Base-by-base conservation (phyloP, 805 yeast species). In the Yarrowia yakushimensis region DNA sequence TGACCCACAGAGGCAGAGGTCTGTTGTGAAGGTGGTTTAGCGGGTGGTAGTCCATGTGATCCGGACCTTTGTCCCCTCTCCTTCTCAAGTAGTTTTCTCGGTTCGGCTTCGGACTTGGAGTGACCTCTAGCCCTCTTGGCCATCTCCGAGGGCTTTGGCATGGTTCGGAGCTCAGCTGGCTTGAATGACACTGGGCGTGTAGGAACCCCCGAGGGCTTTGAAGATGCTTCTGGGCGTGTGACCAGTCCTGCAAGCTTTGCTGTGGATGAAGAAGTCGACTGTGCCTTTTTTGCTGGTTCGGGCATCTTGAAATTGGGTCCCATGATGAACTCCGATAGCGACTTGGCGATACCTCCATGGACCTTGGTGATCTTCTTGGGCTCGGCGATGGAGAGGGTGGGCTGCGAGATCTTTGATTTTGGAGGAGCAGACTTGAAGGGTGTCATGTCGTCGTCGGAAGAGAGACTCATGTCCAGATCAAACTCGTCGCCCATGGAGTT, bases 401-500 rank as follows among this genome's bases (percentile, higher is more conserved):
- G 20, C 7, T 10, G 18, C 20, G 28, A 33, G 17, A 4, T 9
- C 20, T 11, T 25, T 8, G 39, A 3, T 18, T 20, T 12, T 10
- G 36, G n/a, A 13, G 17, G 4, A 17, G 39, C 30, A 4, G 4
- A 12, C 41, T 33, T 48, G 36, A 48, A 48, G 4, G 39, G 5
- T 9, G 17, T n/a, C 12, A 13, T 15, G 9, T 52, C 59, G 25
- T 52, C 59, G 8, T 25, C 43, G 3, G 59, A 52, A 23, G 57
- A 33, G n/a, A 50, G 22, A n/a, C n/a, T 23, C 31, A 46, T 4
- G 4, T 46, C 55, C 18, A 52, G 25, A 18, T 52, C 59, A 25
- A 52, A 52, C 33, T 25, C 33, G 33, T 52, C 59, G 17, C 43
- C 43, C 43, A 36, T 23, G 28, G 59, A 52, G 33, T 52, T 52